Evolutionary conservation across 306 rosid species (phyloP), one percentile per base, ranked within the genome.

Genomic region (Gastrolobium bilobum): DNA sequence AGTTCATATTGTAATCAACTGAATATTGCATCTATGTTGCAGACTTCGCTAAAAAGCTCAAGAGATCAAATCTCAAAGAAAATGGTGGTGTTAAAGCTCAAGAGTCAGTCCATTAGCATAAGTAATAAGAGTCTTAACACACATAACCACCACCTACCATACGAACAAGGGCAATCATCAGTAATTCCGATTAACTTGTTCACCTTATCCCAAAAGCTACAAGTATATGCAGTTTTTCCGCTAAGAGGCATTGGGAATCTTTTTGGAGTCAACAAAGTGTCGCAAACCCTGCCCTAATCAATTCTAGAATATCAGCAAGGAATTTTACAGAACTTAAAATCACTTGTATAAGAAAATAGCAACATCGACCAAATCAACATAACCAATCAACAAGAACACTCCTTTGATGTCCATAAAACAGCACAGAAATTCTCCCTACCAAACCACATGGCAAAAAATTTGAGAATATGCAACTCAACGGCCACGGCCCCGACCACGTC

Each of bases 341-440:
- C 42, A 81, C 71, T 57, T 26, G 29, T 15, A 53, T 31, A 73
- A 42, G 57, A 57, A 66, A 63, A 73, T 37, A 10, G 20, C 10
- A 74, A 66, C 31, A 64, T 66, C 42, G 82, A 51, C 70, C 76
- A 75, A 63, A 20, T 73, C 71, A 83, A 47, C 67, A 67, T 3
- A 37, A 67, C 60, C 10, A 50, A 71, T 79, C 59, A 34, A 33
- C n/a, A n/a, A n/a, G n/a, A n/a, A n/a, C n/a, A n/a, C n/a, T n/a
- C n/a, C n/a, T n/a, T n/a, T n/a, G n/a, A n/a, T n/a, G n/a, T n/a
- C n/a, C n/a, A n/a, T n/a, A n/a, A n/a, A n/a, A n/a, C n/a, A n/a
- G n/a, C n/a, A n/a, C n/a, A n/a, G n/a, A n/a, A n/a, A n/a, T n/a
- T n/a, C n/a, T n/a, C n/a, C n/a, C n/a, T n/a, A n/a, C n/a, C n/a